Evolutionary conservation across 2,329 filamentous ascomycete genomes (phyloP).

Genomic region (Hirsutella thompsonii): DNA sequence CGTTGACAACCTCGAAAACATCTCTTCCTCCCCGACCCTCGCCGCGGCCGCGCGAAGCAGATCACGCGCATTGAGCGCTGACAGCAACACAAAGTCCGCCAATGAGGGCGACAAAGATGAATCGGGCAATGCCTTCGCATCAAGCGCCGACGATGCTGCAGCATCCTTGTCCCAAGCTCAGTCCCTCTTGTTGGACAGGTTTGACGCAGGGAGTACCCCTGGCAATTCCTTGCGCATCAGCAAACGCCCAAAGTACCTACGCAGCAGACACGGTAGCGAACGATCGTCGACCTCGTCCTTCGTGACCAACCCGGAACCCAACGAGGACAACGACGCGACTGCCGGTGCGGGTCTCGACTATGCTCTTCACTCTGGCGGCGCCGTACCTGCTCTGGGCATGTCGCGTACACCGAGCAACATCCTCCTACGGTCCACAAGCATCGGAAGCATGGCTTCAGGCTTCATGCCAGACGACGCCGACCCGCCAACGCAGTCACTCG

Average conservation of each 20-base stretch:
- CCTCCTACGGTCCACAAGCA: constrained; percentile 66
- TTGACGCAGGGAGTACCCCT: constrained; percentile 33
- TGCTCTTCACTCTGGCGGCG: constrained; percentile 70
- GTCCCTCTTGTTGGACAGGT: constrained; percentile 13
- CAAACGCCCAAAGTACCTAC: constrained; percentile 43
- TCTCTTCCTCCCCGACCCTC: constrained; percentile 44
- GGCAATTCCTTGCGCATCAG: constrained; percentile 30
- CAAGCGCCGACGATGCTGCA: constrained; percentile 14
- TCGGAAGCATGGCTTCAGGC: constrained; percentile 74
- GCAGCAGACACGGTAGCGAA: constrained; percentile 43
- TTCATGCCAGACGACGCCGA: constrained; percentile 45
- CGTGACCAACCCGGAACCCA: constrained; percentile 36
- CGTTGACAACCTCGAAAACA: constrained; percentile 37
- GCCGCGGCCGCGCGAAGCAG: constrained; percentile 40
- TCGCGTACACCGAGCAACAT: constrained; percentile 37
- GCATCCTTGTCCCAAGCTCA: constrained; percentile 18
- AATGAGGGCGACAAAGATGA: constrained; percentile 13
- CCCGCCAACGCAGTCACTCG: constrained; percentile 32
- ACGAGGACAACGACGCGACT: constrained; percentile 61
- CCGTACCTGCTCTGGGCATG: constrained; percentile 42
- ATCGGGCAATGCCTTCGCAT: constrained; percentile 12
- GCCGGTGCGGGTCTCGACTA: constrained; percentile 59
- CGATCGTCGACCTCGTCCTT: constrained; percentile 49
- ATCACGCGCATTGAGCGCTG: constrained; percentile 36
- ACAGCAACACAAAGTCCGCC: constrained; percentile 16